A percentile compares a stretch with the other conserved stretches of the same genome.
These are phyloP conservation scores for Calonectria pauciramosa DNA, from an alignment of 2,329 filamentous ascomycete species.

Conservation along the genomic window DNA sequence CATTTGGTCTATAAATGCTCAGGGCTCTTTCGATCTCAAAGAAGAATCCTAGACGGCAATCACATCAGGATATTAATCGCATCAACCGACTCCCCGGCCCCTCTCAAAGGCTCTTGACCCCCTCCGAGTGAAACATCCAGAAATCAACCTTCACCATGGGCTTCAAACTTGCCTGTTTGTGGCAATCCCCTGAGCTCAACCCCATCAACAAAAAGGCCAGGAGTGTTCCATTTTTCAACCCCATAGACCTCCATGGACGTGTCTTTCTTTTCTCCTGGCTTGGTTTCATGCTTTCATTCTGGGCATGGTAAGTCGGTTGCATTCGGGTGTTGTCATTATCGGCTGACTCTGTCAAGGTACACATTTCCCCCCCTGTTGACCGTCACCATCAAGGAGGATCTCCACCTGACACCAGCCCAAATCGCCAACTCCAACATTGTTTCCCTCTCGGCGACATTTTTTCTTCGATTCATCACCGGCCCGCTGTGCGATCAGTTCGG, in stretches of 20 bases:
- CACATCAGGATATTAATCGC: slow-evolving; percentile 27
- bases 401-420: slow-evolving; percentile 77
- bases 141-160: slow-evolving; percentile 41
- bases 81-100: not conserved
- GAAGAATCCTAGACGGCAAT: slow-evolving; percentile 18
- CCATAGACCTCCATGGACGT: slow-evolving; percentile 82
- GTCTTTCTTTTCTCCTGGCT: slow-evolving; percentile 94
- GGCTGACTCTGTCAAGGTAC: slow-evolving; percentile 62
- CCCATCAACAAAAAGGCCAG: slow-evolving; percentile 87
- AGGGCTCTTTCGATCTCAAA: slow-evolving; percentile 15
- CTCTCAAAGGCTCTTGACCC: not conserved
- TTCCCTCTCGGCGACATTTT: slow-evolving; percentile 76
- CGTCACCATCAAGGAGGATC: slow-evolving; percentile 84
- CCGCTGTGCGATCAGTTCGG: slow-evolving; percentile 90
- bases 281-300: slow-evolving; percentile 89
- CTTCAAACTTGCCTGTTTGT: slow-evolving; percentile 46
- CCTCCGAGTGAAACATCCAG: not conserved
- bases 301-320: slow-evolving; percentile 73
- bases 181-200: slow-evolving; percentile 77
- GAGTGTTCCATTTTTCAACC: slow-evolving; percentile 84
- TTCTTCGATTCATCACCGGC: slow-evolving; percentile 83
- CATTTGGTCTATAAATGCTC: slow-evolving; percentile 39
- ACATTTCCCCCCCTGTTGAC: slow-evolving; percentile 87
- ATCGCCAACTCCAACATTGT: slow-evolving; percentile 93
- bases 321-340: not conserved